phyloP scores from a whole-genome alignment of 768 basidiomycete genomes.

The Boletus rubropictus region DNA sequence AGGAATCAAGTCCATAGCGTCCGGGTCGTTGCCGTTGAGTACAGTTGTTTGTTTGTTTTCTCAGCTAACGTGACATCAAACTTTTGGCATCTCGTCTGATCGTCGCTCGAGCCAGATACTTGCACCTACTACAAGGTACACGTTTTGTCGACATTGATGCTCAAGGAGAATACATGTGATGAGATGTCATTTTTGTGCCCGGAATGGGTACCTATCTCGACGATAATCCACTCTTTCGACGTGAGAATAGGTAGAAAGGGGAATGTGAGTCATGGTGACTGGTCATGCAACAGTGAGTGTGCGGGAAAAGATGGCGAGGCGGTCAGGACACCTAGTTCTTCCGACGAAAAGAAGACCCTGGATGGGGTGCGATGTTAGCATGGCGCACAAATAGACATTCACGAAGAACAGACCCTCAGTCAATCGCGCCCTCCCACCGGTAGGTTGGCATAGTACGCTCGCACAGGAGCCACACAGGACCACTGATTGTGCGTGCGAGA shows the following conservation, averaged over 20 bases:
- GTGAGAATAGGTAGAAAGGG: slow-evolving; percentile 1
- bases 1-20: slow-evolving; percentile 39
- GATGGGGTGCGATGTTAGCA: slow-evolving; percentile 10
- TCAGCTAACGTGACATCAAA: too few species aligned
- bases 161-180: slow-evolving; percentile 10
- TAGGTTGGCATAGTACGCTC: slow-evolving; percentile 94
- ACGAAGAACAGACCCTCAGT: slow-evolving; percentile 76
- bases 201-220: slow-evolving; percentile 8
- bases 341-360: slow-evolving; percentile 96
- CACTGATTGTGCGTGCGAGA: slow-evolving; percentile 98
- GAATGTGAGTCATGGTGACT: not conserved
- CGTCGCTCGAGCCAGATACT: not conserved
- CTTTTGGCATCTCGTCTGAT: too few species aligned
- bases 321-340: slow-evolving; percentile 58
- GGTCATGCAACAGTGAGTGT: slow-evolving; percentile 1
- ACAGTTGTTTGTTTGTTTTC: too few species aligned
- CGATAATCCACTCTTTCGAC: slow-evolving; percentile 12
- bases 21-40: too few species aligned
- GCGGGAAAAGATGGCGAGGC: not conserved
- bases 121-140: not conserved
- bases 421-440: slow-evolving; percentile 95
- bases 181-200: slow-evolving; percentile 3
- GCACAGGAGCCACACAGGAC: slow-evolving; percentile 91
- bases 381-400: not conserved
- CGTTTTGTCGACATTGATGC: not conserved